Evolutionary conservation across 1,284 basidiomycete species (phyloP).

Genomic region (Trametes sp.): DNA sequence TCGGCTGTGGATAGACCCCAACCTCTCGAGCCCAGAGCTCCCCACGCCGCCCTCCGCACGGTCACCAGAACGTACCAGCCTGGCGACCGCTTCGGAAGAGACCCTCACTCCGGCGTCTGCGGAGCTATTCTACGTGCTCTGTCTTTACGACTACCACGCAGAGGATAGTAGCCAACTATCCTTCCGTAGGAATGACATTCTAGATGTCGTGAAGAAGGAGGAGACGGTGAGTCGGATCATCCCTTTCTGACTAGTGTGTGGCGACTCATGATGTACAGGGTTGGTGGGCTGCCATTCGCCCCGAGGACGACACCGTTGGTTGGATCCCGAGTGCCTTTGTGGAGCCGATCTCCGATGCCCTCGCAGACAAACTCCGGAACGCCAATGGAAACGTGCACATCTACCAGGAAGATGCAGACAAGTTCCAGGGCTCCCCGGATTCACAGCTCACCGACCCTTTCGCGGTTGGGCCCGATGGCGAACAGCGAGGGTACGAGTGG

Average conservation of each 20-base stretch:
- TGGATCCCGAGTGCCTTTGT: slow-evolving; percentile 67
- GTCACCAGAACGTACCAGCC: slow-evolving; percentile 36
- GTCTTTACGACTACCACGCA: slow-evolving; percentile 70
- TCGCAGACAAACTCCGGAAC: slow-evolving; percentile 45
- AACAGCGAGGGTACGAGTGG: slow-evolving; percentile 34
- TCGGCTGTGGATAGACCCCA: slow-evolving; percentile 60
- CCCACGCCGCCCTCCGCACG: slow-evolving; percentile 33
- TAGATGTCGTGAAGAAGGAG: slow-evolving; percentile 71
- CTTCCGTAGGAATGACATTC: slow-evolving; percentile 69
- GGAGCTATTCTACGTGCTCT: slow-evolving; percentile 56
- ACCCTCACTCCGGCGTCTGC: slow-evolving; percentile 40
- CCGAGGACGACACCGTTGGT: slow-evolving; percentile 59
- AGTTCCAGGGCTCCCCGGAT: slow-evolving; percentile 19
- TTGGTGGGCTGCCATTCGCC: slow-evolving; percentile 81
- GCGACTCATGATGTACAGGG: slow-evolving; percentile 45
- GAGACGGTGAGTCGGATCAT: slow-evolving; percentile 46
- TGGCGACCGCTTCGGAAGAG: slow-evolving; percentile 34
- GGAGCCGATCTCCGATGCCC: slow-evolving; percentile 41
- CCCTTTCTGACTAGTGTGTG: background rate
- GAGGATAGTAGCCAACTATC: slow-evolving; percentile 66
- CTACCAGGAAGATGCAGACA: slow-evolving; percentile 49
- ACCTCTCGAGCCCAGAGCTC: slow-evolving; percentile 40
- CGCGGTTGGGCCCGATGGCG: slow-evolving; percentile 20
- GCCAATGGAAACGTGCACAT: slow-evolving; percentile 50
- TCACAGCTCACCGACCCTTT: slow-evolving; percentile 24